Percentiles rank a stretch among this genome's conserved stretches.
Conservation (phyloP, 805 yeast genomes). For the Cyberlindnera galapagoensis region DNA sequence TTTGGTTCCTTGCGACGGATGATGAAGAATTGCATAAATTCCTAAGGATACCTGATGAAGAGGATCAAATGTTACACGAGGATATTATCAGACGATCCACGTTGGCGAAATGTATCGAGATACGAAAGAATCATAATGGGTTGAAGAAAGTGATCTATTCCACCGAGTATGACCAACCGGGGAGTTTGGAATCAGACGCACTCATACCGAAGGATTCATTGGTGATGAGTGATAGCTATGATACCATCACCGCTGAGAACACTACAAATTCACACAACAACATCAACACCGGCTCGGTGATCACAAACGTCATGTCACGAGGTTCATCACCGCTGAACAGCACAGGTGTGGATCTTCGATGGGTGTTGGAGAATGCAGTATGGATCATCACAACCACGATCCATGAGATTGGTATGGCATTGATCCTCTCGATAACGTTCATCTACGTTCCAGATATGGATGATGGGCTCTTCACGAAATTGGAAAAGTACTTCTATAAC, state of each 20-base stretch:
- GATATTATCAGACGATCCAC: conserved; percentile 27
- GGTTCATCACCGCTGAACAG: conserved; percentile 5
- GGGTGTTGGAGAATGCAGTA: conserved; percentile 12
- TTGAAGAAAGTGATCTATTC: conserved; percentile 16
- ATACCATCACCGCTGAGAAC: too few relatives aligned
- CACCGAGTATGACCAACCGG: conserved; percentile 6
- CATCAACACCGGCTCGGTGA: conserved; percentile 8
- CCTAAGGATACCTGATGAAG: conserved; percentile 11
- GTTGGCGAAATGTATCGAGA: conserved; percentile 30
- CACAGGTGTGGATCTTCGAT: conserved; percentile 5
- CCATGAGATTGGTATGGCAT: conserved; percentile 28
- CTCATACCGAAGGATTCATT: too few relatives aligned
- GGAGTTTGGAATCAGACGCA: too few relatives aligned
- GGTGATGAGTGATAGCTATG: too few relatives aligned
- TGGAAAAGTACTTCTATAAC: conserved; percentile 29
- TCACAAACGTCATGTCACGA: conserved; percentile 12
- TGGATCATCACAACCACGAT: conserved; percentile 14
- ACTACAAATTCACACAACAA: too few relatives aligned
- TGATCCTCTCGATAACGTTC: conserved; percentile 33
- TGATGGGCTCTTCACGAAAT: conserved; percentile 23
- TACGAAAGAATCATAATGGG: conserved; percentile 26
- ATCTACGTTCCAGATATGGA: conserved; percentile 32
- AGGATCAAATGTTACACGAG: conserved; percentile 11
- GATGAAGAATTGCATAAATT: conserved; percentile 6
- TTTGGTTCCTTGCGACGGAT: conserved; percentile 18